Conservation (phyloP, 345 rosid species). For the Bruguiera parviflora region DNA sequence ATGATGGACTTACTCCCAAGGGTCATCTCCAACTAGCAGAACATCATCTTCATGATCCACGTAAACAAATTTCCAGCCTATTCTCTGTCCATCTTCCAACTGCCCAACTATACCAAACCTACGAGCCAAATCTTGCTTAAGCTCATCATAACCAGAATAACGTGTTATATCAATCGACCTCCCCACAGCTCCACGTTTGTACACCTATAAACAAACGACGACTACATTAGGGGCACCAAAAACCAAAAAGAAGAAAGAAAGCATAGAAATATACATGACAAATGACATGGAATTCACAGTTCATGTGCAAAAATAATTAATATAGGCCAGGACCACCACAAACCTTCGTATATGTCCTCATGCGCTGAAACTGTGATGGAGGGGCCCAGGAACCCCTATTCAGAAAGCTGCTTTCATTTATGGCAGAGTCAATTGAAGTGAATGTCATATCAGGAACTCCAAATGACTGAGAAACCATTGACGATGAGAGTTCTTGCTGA, state of each 20-base stretch:
- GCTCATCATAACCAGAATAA: constrained; percentile 64
- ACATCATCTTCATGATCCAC: constrained; percentile 75
- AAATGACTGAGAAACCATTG: constrained; percentile 65
- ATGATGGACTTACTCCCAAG: constrained; percentile 65
- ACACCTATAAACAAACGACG: constrained; percentile 39
- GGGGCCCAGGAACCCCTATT: constrained; percentile 47
- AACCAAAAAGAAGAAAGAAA: background rate
- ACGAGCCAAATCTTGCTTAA: constrained; percentile 71
- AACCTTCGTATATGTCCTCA: constrained; percentile 70
- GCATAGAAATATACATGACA: background rate
- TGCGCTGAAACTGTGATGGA: constrained; percentile 50
- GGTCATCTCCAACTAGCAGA: constrained; percentile 76
- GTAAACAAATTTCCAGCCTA: constrained; percentile 80
- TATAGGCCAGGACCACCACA: constrained; percentile 7
- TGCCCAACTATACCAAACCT: constrained; percentile 82
- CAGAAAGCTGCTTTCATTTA: constrained; percentile 47
- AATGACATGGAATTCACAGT: background rate
- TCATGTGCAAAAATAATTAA: background rate
- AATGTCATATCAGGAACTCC: constrained; percentile 59
- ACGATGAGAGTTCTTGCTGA: constrained; percentile 58
- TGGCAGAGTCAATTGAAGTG: constrained; percentile 51
- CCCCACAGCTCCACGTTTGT: constrained; percentile 83
- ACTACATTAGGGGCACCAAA: constrained; percentile 5
- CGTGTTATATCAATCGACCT: constrained; percentile 68
- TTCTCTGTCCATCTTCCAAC: constrained; percentile 59